phyloP scores from a whole-genome alignment of 805 yeast genomes.

The Helenozyma rhizophorensis region DNA sequence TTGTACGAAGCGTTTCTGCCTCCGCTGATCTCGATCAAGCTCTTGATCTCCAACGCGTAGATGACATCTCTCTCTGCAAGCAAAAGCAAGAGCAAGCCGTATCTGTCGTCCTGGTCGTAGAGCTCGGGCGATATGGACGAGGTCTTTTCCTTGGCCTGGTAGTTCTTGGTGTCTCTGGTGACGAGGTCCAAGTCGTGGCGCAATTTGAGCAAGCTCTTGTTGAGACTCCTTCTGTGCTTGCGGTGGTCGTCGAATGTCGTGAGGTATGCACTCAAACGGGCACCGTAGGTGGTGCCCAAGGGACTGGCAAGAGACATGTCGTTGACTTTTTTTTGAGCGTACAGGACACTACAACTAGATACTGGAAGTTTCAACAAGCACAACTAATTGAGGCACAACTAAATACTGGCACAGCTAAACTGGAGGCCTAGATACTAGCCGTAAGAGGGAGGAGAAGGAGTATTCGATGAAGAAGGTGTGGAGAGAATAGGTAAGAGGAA shows the following conservation, averaged over 20 bases:
- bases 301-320: slow-evolving; percentile 11
- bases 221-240: slow-evolving; percentile 60
- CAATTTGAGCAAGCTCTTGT: slow-evolving; percentile 55
- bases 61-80: slow-evolving; percentile 77
- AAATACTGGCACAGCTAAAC: too few relatives aligned
- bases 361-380: too few relatives aligned
- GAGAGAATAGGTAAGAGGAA: too few relatives aligned
- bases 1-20: slow-evolving; percentile 45
- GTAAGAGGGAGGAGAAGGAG: too few relatives aligned
- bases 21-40: slow-evolving; percentile 49
- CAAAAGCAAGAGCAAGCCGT: slow-evolving; percentile 56
- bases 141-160: slow-evolving; percentile 44
- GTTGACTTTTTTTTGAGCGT: neutral
- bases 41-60: slow-evolving; percentile 60
- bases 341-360: too few relatives aligned
- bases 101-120: slow-evolving; percentile 47
- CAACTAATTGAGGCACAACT: too few relatives aligned
- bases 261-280: slow-evolving; percentile 58
- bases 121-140: slow-evolving; percentile 44
- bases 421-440: too few relatives aligned
- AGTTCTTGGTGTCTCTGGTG: slow-evolving; percentile 63
- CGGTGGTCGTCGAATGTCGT: slow-evolving; percentile 66
- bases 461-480: too few relatives aligned
- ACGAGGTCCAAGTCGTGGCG: slow-evolving; percentile 63
- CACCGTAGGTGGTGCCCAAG: slow-evolving; percentile 40